Base-by-base conservation (phyloP, 2,329 filamentous ascomycete species). In the Orbilia blumenaviensis region DNA sequence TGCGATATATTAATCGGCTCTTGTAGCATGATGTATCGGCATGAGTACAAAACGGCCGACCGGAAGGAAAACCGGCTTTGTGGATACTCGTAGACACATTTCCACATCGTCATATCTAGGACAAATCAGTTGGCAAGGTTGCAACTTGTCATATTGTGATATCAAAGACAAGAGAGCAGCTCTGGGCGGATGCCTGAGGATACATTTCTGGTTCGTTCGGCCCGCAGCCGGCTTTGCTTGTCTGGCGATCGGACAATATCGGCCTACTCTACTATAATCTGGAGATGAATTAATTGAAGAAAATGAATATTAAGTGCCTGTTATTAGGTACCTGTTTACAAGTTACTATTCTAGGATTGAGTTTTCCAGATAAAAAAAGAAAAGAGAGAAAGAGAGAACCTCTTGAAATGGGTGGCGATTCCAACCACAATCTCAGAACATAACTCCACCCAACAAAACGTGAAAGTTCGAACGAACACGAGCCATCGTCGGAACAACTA, bases 321-420 rank as follows among this genome's bases (percentile, higher is more conserved):
- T 23, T 32, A 41, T 38, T 66, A 66, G 48, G 62, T 50, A 66
- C 62, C 62, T 27, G 46, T 14, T 44, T 61, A 61, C 56, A 61
- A 61, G 38, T 29, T 32, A 36, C 56, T 61, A 61, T 16, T 60
- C 38, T 44, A 29, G 16, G 29, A 61, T 61, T 14, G 14, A 61
- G 21, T 21, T 54, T 25, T 18, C 41, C n/a, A n/a, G n/a, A n/a
- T n/a, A n/a, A 5, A 46, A 23, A 46, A 23, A 1, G 1, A 38
- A 44, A 32, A 44, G 23, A 27, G 54, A 56, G 21, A 34, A 46
- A 41, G 14, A 5, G n/a, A 52, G 18, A 27, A 54, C 18, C n/a
- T 42, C 9, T 52, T 63, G 61, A 34, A 73, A 46, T 32, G 25
- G 25, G 52, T 64, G 69, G 62, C 41, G 41, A 34, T 56, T 54